Base-by-base conservation (phyloP, 148 eudicot genomes). In the Spergularia marina region DNA sequence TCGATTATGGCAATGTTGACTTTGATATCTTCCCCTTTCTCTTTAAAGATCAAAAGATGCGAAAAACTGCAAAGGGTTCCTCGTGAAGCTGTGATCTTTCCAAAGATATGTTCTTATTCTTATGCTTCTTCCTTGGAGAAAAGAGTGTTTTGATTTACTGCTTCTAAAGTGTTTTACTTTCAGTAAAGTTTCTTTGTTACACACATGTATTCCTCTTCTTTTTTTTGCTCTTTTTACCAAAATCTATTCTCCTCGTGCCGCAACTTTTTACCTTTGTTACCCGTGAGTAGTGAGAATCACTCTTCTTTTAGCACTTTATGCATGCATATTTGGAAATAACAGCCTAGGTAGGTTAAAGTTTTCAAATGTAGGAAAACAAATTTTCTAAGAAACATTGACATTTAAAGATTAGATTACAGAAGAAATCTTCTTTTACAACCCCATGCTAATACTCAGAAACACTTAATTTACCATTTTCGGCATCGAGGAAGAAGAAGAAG, bases 31-130 rank as follows among this genome's bases (percentile, higher is more conserved):
- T 71, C 16, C 57, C 44, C 44, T 66, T 76, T 72, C 40, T 39
- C 44, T 79, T 61, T 69, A 70, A 75, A 68, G 25, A 67, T 56
- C n/a, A 51, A 79, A 74, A 79, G 82, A 74, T 61, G 78, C 74
- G 74, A 70, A 67, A 70, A 21, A 74, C 51, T 44, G 81, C 59
- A 52, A 68, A 75, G 74, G 20, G 72, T n/a, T 57, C 49, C 76
- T 65, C 54, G 17, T 78, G 61, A 14, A 74, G 74, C 65, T 62
- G 39, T 62, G 59, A 69, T 76, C 76, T 76, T 76, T 76, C 72
- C 20, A 52, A 66, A 76, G 64, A 76, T 21, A 51, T 81, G 83
- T 81, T 71, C 83, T 72, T 81, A 76, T 76, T 76, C 83, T 71
- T 71, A 76, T 81, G 73, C 79, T 80, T 65, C 76, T 63, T 40